Evolutionary conservation across 768 basidiomycete genomes (phyloP), one percentile per base, ranked within the genome.

Genomic region (Pleurotus giganteus): DNA sequence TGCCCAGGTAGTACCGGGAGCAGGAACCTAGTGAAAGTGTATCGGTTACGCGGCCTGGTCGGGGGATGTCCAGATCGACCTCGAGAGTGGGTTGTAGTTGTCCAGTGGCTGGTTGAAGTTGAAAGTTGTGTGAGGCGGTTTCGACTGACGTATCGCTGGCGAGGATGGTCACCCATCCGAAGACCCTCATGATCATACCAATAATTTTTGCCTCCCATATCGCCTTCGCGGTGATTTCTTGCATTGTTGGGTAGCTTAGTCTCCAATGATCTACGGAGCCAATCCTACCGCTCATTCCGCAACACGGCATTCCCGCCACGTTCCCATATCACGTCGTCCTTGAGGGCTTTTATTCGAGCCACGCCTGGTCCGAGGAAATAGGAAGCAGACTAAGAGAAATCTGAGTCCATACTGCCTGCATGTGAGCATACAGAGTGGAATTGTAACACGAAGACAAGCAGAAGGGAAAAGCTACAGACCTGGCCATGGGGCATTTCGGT

Each of bases 31-130:
- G 68, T 60, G 62, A 73, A 68, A 57, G 68, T 66, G 62, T 53
- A 61, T 62, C 65, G 65, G 65, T 67, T 34, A 58, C 60, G 68
- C 27, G 61, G 58, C 52, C 61, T 63, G 43, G 66, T 61, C 64
- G 74, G 77, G 77, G 77, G 72, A 75, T 72, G 67, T 64, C 60
- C 42, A 27, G 31, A 44, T 42, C 19, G 61, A 61, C 68, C 71
- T 77, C 73, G 74, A 78, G 72, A 79, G 76, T 71, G 58, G 36
- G 65, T 8, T 63, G 49, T 47, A 52, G 41, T 55, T 26, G 45
- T 45, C 43, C 43, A 54, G 49, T 61, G 43, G 39, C 61, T 59
- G 37, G 42, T 31, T 12, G 55, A 24, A 45, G 8, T 17, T 53
- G 54, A 57, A 42, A 45, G 54, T 55, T 42, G 56, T 58, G 57